These are phyloP conservation scores for Zasmidium cellare DNA, from an alignment of 2,329 filamentous ascomycete genomes.

Conservation along the genomic window DNA sequence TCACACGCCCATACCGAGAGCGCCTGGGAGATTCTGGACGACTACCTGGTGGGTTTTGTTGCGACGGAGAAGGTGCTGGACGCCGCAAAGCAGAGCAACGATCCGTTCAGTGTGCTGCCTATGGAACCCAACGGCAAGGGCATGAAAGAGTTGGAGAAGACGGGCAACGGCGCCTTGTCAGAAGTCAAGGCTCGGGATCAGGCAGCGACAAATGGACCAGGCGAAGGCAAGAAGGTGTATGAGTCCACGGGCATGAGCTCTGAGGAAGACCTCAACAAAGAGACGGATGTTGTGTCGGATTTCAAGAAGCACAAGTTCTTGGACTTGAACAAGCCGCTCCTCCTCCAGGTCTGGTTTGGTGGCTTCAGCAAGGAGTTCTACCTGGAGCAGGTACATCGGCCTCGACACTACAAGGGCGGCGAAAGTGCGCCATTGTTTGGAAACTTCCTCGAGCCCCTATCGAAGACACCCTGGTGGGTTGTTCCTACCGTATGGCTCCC, in stretches of 20 bases:
- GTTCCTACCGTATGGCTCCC: conserved; percentile 84
- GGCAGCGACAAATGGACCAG: conserved; percentile 29
- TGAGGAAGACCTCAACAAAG: conserved; percentile 80
- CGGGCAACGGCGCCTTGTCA: conserved; percentile 49
- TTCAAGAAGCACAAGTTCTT: conserved; percentile 93
- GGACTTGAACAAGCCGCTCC: conserved; percentile 79
- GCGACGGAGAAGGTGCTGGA: conserved; percentile 59
- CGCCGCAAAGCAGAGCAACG: conserved; percentile 48
- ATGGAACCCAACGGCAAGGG: conserved; percentile 53
- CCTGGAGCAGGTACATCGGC: conserved; percentile 90
- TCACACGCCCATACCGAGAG: conserved; percentile 87
- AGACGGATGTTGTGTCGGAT: conserved; percentile 74
- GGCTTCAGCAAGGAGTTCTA: conserved; percentile 96
- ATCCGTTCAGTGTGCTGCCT: conserved; percentile 53
- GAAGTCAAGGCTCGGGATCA: conserved; percentile 40
- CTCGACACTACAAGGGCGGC: conserved; percentile 92
- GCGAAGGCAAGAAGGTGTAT: conserved; percentile 48
- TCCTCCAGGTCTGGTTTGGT: conserved; percentile 84
- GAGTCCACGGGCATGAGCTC: conserved; percentile 79
- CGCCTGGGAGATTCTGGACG: conserved; percentile 94
- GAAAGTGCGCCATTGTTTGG: conserved; percentile 91
- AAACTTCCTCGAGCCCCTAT: conserved; percentile 97
- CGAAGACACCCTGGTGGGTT: conserved; percentile 91
- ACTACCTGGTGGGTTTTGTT: conserved; percentile 80
- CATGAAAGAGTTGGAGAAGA: conserved; percentile 46